Conservation (phyloP, 345 rosid species). For the Odontarrhena argentea region DNA sequence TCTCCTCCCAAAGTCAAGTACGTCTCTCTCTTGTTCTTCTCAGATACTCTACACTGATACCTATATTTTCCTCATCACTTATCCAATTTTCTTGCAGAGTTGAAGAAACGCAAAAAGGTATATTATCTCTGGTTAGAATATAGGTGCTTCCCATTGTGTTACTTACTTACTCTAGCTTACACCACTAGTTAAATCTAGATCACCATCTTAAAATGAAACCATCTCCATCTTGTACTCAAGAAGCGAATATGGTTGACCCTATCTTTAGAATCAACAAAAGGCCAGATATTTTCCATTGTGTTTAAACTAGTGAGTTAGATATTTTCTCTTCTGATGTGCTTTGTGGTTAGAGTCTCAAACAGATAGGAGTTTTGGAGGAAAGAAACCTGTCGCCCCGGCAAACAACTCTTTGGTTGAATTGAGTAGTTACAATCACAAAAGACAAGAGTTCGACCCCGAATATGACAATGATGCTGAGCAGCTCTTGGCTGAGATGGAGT, state of each 20-base stretch:
- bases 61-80: conserved; percentile 35
- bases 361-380: conserved; percentile 66
- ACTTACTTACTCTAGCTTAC: conserved; percentile 4
- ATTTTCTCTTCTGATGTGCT: conserved; percentile 29
- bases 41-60: conserved; percentile 24
- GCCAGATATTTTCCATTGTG: conserved; percentile 16
- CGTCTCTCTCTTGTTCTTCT: conserved; percentile 33
- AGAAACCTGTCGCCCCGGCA: conserved; percentile 58
- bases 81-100: conserved; percentile 51
- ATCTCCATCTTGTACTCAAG: conserved; percentile 3
- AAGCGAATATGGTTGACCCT: neutral
- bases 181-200: conserved; percentile 10
- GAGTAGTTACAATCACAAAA: conserved; percentile 80
- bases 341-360: conserved; percentile 61
- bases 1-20: conserved; percentile 95
- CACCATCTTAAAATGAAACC: conserved; percentile 8
- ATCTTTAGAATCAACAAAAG: neutral
- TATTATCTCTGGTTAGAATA: conserved; percentile 46
- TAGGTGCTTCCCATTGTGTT: conserved; percentile 41
- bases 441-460: conserved; percentile 90
- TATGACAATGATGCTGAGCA: conserved; percentile 97
- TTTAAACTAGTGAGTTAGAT: conserved; percentile 14
- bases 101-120: conserved; percentile 75
- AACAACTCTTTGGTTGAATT: conserved; percentile 70
- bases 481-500: conserved; percentile 96